Evolutionary conservation across 1,139 yeast genomes (phyloP).

Genomic region (Saccharomyces hybrid): DNA sequence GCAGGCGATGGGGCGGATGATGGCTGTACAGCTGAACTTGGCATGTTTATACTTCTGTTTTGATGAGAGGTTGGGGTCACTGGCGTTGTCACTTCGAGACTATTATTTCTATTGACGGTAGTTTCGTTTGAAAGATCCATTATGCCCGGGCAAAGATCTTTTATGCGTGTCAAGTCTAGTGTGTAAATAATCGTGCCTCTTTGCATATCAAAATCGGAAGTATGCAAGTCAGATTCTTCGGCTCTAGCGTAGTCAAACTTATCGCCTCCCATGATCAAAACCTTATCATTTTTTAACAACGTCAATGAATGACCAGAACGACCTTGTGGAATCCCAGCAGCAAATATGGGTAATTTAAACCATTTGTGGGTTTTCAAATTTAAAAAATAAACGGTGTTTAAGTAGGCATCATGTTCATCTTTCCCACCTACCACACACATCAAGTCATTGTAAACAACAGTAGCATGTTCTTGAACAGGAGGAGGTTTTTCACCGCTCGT

Average conservation of each 20-base stretch:
- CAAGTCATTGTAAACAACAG: slow-evolving; percentile 69
- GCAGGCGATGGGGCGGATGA: not conserved
- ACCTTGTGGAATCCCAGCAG: slow-evolving; percentile 58
- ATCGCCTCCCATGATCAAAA: slow-evolving; percentile 90
- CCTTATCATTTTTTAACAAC: slow-evolving; percentile 52
- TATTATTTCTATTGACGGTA: not conserved
- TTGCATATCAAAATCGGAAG: slow-evolving; percentile 43
- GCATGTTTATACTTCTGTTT: not conserved
- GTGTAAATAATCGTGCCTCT: slow-evolving; percentile 56
- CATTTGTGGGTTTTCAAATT: slow-evolving; percentile 66
- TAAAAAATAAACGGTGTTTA: slow-evolving; percentile 65
- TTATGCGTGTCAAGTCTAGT: slow-evolving; percentile 42
- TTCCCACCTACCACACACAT: slow-evolving; percentile 91
- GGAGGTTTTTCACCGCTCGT: slow-evolving; percentile 63
- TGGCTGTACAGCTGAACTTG: not conserved
- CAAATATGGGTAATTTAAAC: slow-evolving; percentile 54
- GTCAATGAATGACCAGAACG: slow-evolving; percentile 94
- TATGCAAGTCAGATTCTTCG: slow-evolving; percentile 40
- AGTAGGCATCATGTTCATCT: slow-evolving; percentile 62
- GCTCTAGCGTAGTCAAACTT: slow-evolving; percentile 48
- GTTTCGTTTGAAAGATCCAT: slow-evolving; percentile 11
- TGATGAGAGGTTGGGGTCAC: not conserved
- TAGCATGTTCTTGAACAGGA: slow-evolving; percentile 88
- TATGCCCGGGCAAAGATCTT: slow-evolving; percentile 33
- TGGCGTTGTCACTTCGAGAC: not conserved